Evolutionary conservation across 495 filamentous ascomycete genomes (phyloP).

Genomic region (Cetradonia linearis): DNA sequence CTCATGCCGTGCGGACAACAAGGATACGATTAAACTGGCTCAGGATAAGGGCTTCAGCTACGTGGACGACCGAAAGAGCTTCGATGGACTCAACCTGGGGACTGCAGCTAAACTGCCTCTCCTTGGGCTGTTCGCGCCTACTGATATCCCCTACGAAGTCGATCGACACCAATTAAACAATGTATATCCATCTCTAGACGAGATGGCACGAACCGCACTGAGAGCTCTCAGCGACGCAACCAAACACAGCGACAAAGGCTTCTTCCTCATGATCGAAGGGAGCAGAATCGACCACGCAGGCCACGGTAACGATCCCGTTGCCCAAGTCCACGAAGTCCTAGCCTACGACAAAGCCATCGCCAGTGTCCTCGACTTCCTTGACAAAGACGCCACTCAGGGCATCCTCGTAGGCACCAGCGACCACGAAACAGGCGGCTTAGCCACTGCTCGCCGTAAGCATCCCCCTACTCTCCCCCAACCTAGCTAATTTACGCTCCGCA

Average conservation of each 20-base stretch:
- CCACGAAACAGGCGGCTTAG: constrained; percentile 87
- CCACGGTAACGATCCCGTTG: constrained; percentile 88
- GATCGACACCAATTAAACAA: constrained; percentile 71
- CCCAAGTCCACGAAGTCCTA: constrained; percentile 88
- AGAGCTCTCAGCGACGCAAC: constrained; percentile 74
- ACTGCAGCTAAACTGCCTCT: constrained; percentile 65
- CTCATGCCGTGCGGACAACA: constrained; percentile 66
- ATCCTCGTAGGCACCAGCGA: constrained; percentile 84
- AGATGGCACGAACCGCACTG: constrained; percentile 81
- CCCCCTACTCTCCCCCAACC: constrained; percentile 12
- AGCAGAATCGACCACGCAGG: constrained; percentile 94
- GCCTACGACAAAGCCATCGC: constrained; percentile 83
- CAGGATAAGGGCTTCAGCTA: constrained; percentile 72
- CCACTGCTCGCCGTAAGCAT: constrained; percentile 63
- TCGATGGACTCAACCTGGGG: constrained; percentile 67
- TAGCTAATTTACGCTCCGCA: constrained; percentile 28
- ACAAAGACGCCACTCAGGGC: constrained; percentile 58
- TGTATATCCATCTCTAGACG: constrained; percentile 76
- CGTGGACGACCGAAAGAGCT: constrained; percentile 57
- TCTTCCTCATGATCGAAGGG: constrained; percentile 98
- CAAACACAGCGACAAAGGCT: constrained; percentile 74
- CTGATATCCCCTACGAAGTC: constrained; percentile 85
- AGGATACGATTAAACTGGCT: constrained; percentile 58
- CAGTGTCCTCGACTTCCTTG: constrained; percentile 73
- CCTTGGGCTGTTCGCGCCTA: constrained; percentile 73